These are phyloP conservation scores for Pestalotiopsis sp. DNA, from an alignment of 2,329 filamentous ascomycete species.

Conservation along the genomic window DNA sequence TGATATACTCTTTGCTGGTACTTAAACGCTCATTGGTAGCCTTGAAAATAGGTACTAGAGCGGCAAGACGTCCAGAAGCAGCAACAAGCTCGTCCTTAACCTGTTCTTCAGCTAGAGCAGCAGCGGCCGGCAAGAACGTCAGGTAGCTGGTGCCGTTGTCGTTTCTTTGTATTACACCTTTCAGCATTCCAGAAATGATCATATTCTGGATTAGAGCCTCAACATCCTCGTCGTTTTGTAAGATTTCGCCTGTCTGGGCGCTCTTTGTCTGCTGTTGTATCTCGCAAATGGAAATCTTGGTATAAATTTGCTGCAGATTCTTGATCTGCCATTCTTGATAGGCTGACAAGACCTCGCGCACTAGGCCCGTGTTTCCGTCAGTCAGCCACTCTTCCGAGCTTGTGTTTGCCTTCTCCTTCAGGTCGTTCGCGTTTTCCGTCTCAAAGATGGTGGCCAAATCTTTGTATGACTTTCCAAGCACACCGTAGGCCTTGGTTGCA, in stretches of 20 bases:
- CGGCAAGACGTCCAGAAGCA: constrained; percentile 44
- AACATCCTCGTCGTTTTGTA: constrained; percentile 46
- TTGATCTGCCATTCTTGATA: constrained; percentile 78
- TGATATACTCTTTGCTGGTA: constrained; percentile 60
- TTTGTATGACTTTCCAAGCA: constrained; percentile 70
- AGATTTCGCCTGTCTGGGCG: constrained; percentile 52
- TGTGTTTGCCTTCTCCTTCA: constrained; percentile 66
- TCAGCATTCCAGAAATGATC: constrained; percentile 57
- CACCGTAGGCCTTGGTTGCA: constrained; percentile 48
- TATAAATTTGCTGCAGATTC: constrained; percentile 73
- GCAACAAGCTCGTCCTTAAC: constrained; percentile 51
- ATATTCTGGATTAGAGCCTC: constrained; percentile 54
- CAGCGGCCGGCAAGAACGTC: constrained; percentile 48
- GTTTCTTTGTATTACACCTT: constrained; percentile 53
- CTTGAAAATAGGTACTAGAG: constrained; percentile 50
- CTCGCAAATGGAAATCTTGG: constrained; percentile 57
- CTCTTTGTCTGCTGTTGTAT: constrained; percentile 54
- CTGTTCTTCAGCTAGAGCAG: constrained; percentile 51
- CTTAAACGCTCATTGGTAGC: constrained; percentile 57
- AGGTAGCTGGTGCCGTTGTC: constrained; percentile 50
- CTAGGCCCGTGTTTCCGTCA: constrained; percentile 75
- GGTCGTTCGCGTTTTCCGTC: constrained; percentile 51
- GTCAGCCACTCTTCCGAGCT: constrained; percentile 63
- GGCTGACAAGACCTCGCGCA: constrained; percentile 69
- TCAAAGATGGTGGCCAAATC: constrained; percentile 72